phyloP scores from a whole-genome alignment of 495 filamentous ascomycete genomes.

The Talaromyces nanjingensis region DNA sequence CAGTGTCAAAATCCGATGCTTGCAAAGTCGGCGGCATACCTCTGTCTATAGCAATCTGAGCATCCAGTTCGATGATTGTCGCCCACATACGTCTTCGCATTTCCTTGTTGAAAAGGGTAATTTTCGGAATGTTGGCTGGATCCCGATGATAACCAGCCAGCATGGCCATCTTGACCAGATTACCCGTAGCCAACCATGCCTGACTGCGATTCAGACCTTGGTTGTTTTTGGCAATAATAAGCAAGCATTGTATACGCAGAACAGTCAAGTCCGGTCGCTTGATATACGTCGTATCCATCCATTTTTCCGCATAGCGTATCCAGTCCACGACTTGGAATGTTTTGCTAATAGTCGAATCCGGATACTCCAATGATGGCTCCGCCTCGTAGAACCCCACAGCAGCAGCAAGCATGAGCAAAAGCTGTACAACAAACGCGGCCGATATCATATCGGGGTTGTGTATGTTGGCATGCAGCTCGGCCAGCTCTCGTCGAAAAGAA shows the following conservation, averaged over 20 bases:
- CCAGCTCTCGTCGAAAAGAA: constrained; percentile 48
- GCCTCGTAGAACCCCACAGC: constrained; percentile 24
- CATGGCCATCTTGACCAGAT: constrained; percentile 50
- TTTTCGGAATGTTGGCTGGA: constrained; percentile 41
- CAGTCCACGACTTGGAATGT: constrained; percentile 49
- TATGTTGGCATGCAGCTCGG: constrained; percentile 36
- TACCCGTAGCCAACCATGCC: constrained; percentile 53
- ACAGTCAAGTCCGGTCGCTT: constrained; percentile 44
- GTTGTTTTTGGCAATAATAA: constrained; percentile 51
- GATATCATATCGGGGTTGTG: constrained; percentile 24
- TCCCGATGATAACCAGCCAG: constrained; percentile 51
- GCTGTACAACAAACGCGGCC: constrained; percentile 46
- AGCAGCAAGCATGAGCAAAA: constrained; percentile 60
- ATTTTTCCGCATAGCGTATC: constrained; percentile 57
- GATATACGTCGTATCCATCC: constrained; percentile 51
- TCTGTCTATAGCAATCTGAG: constrained; percentile 53
- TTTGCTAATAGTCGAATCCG: constrained; percentile 24
- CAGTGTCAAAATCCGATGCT: constrained; percentile 49
- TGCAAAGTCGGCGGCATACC: constrained; percentile 53
- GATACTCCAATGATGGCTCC: constrained; percentile 25
- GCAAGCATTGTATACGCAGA: constrained; percentile 53
- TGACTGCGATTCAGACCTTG: constrained; percentile 48
- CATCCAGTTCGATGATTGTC: constrained; percentile 54
- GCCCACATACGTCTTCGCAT: constrained; percentile 64
- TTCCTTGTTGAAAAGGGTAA: constrained; percentile 52